Base-by-base conservation (phyloP, 129 eudicot genomes). In the Flaveria sonorensis region DNA sequence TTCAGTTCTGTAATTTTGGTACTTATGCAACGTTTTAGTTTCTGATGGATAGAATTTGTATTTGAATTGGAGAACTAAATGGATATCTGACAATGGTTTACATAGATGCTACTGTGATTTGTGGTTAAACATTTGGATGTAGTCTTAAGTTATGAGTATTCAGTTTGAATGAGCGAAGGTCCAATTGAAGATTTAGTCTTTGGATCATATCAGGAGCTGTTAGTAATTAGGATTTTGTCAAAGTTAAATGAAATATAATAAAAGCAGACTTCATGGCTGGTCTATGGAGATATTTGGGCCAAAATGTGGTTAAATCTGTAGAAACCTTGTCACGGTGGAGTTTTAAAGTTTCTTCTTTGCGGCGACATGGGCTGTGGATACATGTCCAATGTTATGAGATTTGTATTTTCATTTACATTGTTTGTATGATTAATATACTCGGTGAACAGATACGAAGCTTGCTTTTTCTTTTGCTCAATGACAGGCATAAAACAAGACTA, bases 401-500 rank as follows among this genome's bases (percentile, higher is more conserved):
- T 13, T 28, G 13, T 60, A 36, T 60, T 60, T 2, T 24, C 6
- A 4, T 57, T 57, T 19, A 57, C n/a, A 24, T 61, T 61, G 42
- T 30, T 63, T 63, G 45, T 63, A 14, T 63, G 69, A 7, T 16
- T 63, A 7, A 30, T 63, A 63, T 63, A 63, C 20, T 10, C 15
- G 0, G 46, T 63, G 46, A 30, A 15, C 13, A 28, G 20, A 28
- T 43, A 63, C 11, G 14, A 14, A 13, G 42, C 12, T 61, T 26
- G 11, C 2, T 13, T 72, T 47, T 71, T 16, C 52, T 16, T 81
- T 71, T 68, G 11, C 61, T 70, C 21, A 40, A 32, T 81, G 55
- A 56, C 80, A 92, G 98, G 82, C 96, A 86, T 80, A 92, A 92
- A 77, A 92, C 96, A 21, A 87, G 97, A 79, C 84, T 92, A 30